phyloP scores from a whole-genome alignment of 495 filamentous ascomycete genomes.

The Daldinia bambusicola region DNA sequence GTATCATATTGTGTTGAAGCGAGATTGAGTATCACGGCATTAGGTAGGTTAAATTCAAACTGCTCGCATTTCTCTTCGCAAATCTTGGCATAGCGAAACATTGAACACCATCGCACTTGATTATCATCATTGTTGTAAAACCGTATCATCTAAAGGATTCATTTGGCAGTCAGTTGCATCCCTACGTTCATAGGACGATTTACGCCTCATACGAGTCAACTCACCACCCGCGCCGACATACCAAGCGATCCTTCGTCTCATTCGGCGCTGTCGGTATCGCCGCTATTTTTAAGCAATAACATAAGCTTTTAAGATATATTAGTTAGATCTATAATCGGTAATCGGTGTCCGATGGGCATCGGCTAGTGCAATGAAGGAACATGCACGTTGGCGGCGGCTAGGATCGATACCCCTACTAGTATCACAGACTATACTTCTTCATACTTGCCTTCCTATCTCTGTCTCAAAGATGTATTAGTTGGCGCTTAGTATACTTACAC shows the following conservation, averaged over 20 bases:
- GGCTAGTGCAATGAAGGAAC: background rate
- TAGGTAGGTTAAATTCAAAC: too few relatives aligned
- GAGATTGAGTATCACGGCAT: too few relatives aligned
- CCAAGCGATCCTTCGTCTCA: background rate
- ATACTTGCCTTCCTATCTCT: background rate
- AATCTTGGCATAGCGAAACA: too few relatives aligned
- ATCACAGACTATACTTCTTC: background rate
- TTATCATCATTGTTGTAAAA: background rate
- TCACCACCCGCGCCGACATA: background rate
- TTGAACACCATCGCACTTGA: background rate
- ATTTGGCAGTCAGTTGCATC: background rate
- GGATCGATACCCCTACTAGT: background rate
- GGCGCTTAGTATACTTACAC: background rate
- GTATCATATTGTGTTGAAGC: background rate
- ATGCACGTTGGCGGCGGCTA: background rate
- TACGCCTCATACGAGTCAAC: background rate
- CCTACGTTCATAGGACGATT: background rate
- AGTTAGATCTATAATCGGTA: background rate
- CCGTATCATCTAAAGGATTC: background rate
- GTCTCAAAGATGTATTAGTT: background rate
- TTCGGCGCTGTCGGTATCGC: background rate
- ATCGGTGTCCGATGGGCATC: background rate
- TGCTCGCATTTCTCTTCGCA: too few relatives aligned
- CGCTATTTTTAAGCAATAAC: background rate
- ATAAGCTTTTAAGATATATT: background rate